Evolutionary conservation across 1,284 basidiomycete genomes (phyloP).

Genomic region (Moesziomyces sp.): DNA sequence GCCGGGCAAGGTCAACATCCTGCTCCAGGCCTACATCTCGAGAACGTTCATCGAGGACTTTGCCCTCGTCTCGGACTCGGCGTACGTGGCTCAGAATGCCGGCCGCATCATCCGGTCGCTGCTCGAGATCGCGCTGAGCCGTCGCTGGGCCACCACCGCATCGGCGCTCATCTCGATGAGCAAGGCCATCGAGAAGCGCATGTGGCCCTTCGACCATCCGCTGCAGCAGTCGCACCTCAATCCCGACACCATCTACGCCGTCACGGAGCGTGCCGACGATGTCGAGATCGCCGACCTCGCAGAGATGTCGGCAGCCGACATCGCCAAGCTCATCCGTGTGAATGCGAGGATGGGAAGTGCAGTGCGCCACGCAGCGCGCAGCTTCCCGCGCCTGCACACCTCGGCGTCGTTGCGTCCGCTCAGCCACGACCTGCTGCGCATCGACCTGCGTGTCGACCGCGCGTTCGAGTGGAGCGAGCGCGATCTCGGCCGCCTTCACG

Average conservation of each 20-base stretch:
- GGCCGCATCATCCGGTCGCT: constrained; percentile 93
- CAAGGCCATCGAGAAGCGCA: constrained; percentile 77
- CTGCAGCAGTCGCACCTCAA: constrained; percentile 76
- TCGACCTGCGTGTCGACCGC: constrained; percentile 76
- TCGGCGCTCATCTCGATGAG: constrained; percentile 87
- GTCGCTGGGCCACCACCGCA: constrained; percentile 87
- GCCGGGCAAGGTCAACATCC: constrained; percentile 92
- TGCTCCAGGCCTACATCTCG: constrained; percentile 92
- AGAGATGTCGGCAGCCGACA: constrained; percentile 77
- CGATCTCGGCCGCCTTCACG: constrained; percentile 81
- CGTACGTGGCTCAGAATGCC: constrained; percentile 83
- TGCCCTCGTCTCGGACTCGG: constrained; percentile 93
- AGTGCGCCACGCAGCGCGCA: constrained; percentile 81
- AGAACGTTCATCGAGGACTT: constrained; percentile 87
- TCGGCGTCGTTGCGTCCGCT: constrained; percentile 77
- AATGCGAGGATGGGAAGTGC: constrained; percentile 87
- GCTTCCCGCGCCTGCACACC: constrained; percentile 84
- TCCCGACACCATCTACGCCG: constrained; percentile 77
- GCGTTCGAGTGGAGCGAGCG: constrained; percentile 86
- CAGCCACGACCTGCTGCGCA: constrained; percentile 83
- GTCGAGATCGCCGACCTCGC: constrained; percentile 82
- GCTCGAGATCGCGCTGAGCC: constrained; percentile 91
- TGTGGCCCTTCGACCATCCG: constrained; percentile 97
- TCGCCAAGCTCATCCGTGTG: constrained; percentile 85
- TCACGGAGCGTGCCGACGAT: constrained; percentile 86